phyloP scores from a whole-genome alignment of 2,329 filamentous ascomycete genomes.

The Phyllosticta capitalensis region DNA sequence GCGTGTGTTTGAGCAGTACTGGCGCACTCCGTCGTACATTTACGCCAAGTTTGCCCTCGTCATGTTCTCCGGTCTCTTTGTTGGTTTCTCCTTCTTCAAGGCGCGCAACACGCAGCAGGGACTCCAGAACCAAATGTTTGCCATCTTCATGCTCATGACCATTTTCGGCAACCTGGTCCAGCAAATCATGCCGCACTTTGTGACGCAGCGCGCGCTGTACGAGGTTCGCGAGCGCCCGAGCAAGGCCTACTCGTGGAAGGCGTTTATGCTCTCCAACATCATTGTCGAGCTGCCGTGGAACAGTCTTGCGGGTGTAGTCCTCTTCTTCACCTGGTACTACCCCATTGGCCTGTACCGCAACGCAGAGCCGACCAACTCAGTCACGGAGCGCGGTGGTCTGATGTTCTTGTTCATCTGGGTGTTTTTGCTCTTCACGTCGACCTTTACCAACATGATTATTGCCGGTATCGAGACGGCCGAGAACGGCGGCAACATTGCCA shows the following conservation, averaged over 20 bases:
- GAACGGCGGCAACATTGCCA: conserved; percentile 59
- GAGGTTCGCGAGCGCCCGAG: conserved; percentile 75
- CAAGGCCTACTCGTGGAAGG: conserved; percentile 71
- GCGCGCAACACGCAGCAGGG: conserved; percentile 62
- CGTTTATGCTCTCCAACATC: conserved; percentile 71
- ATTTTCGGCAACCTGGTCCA: conserved; percentile 67
- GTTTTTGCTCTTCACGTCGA: conserved; percentile 67
- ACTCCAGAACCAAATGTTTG: conserved; percentile 72
- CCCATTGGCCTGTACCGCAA: conserved; percentile 64
- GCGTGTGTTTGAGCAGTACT: conserved; percentile 85
- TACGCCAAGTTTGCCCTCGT: conserved; percentile 71
- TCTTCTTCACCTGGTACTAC: conserved; percentile 73
- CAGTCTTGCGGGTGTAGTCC: conserved; percentile 56
- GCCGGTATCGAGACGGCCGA: conserved; percentile 62
- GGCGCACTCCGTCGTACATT: conserved; percentile 82
- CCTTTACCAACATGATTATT: conserved; percentile 66
- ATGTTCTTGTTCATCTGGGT: conserved; percentile 64
- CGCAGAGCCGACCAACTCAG: conserved; percentile 47
- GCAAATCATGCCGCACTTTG: conserved; percentile 72
- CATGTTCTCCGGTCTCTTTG: conserved; percentile 56
- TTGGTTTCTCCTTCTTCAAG: conserved; percentile 67
- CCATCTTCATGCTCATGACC: conserved; percentile 66
- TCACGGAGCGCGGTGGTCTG: conserved; percentile 57
- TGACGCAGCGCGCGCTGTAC: conserved; percentile 65
- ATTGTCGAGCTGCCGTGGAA: conserved; percentile 76